These are phyloP conservation scores for Sporothrix dimorphospora DNA, from an alignment of 2,329 filamentous ascomycete species.

Conservation along the genomic window DNA sequence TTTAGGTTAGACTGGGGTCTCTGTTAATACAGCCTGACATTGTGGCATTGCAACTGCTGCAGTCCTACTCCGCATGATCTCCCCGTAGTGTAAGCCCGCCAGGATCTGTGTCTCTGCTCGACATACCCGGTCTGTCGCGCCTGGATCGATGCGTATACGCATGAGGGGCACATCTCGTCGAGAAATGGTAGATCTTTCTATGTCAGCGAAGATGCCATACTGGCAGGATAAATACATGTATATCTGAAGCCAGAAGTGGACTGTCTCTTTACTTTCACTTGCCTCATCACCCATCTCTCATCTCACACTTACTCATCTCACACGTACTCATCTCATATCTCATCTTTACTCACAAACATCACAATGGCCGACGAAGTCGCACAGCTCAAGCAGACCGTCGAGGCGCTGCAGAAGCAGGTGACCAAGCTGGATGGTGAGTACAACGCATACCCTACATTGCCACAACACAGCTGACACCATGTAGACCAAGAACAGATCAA, in stretches of 20 bases:
- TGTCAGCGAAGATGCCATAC: background rate
- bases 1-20: background rate
- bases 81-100: background rate
- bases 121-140: background rate
- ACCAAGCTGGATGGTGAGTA: conserved; percentile 30
- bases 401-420: conserved; percentile 33
- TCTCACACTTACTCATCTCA: background rate
- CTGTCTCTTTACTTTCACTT: background rate
- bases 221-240: conserved; percentile 2
- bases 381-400: conserved; percentile 34
- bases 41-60: no score
- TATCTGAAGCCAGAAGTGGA: background rate
- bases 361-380: conserved; percentile 33
- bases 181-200: background rate
- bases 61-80: background rate
- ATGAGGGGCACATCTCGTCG: conserved; percentile 1
- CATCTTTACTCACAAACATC: background rate
- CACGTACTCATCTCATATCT: background rate
- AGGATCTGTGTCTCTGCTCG: background rate
- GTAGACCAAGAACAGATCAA: conserved; percentile 57
- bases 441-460: no score
- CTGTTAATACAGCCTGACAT: no score
- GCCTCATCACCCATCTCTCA: no score
- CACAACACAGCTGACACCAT: background rate
- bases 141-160: conserved; percentile 17